Percentiles rank a stretch among this genome's conserved stretches.
Conservation (phyloP, 805 yeast species). For the Candida dajiaensis region DNA sequence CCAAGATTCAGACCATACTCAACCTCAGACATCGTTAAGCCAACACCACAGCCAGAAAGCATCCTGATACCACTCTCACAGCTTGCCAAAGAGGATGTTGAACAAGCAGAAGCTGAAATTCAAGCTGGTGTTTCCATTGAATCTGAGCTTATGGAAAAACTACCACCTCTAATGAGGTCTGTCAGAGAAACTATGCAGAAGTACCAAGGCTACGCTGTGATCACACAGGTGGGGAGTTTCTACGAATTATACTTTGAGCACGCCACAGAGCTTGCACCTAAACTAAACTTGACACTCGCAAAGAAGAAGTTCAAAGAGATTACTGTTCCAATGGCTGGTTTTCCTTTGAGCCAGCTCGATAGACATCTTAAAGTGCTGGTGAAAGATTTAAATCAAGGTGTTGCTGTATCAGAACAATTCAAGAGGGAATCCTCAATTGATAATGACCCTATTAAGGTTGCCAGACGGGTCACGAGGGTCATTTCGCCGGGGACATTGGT, state of each 20-base stretch:
- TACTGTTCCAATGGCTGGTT: conserved; percentile 81
- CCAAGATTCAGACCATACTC: background rate
- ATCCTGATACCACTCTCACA: background rate
- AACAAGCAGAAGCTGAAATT: background rate
- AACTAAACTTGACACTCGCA: conserved; percentile 69
- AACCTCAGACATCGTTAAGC: background rate
- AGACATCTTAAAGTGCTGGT: conserved; percentile 72
- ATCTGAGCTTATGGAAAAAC: conserved; percentile 2
- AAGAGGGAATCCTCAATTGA: conserved; percentile 23
- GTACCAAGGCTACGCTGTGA: conserved; percentile 49
- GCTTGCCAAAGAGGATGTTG: background rate
- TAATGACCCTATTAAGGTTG: conserved; percentile 36
- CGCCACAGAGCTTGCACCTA: conserved; percentile 67
- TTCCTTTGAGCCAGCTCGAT: conserved; percentile 67
- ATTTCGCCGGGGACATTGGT: conserved; percentile 91
- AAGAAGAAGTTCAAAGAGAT: conserved; percentile 38
- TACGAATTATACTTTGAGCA: conserved; percentile 87
- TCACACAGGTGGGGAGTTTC: conserved; percentile 82
- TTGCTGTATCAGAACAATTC: conserved; percentile 77
- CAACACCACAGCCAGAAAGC: background rate
- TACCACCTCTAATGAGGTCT: conserved; percentile 31
- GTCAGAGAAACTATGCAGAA: conserved; percentile 37
- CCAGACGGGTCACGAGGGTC: conserved; percentile 69
- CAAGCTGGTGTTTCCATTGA: background rate
- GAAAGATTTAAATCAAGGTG: conserved; percentile 60